Percentiles rank a stretch among this genome's conserved stretches.
phyloP scores from a whole-genome alignment of 2,329 filamentous ascomycete species.

The Scopulariopsis brevicaulis region DNA sequence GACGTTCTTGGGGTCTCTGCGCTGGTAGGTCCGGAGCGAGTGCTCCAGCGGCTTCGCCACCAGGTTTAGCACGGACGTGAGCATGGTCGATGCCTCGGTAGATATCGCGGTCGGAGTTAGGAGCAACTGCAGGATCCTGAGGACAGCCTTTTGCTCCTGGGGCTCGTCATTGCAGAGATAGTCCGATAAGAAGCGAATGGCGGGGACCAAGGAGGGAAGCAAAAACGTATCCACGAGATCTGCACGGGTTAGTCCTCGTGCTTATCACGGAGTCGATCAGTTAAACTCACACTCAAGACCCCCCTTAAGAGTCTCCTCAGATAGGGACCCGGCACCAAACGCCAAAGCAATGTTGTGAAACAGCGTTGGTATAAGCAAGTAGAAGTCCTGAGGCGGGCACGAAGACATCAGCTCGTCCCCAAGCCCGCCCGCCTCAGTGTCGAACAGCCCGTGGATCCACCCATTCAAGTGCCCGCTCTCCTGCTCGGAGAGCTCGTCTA shows the following conservation, averaged over 20 bases:
- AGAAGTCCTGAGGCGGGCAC: slow-evolving; percentile 74
- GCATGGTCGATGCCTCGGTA: slow-evolving; percentile 59
- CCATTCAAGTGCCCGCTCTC: slow-evolving; percentile 56
- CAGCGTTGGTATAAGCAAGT: slow-evolving; percentile 63
- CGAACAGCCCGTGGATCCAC: slow-evolving; percentile 71
- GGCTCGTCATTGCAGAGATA: slow-evolving; percentile 56
- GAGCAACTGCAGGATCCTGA: slow-evolving; percentile 63
- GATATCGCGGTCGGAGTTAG: slow-evolving; percentile 61
- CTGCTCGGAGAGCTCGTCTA: slow-evolving; percentile 50
- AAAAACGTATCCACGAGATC: slow-evolving; percentile 71
- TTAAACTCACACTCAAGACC: slow-evolving; percentile 59
- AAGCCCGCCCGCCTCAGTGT: slow-evolving; percentile 60
- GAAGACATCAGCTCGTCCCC: slow-evolving; percentile 73
- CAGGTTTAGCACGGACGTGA: slow-evolving; percentile 59
- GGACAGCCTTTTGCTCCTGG: slow-evolving; percentile 53
- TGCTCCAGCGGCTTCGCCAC: slow-evolving; percentile 59
- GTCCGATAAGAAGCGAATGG: slow-evolving; percentile 58
- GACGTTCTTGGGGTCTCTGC: slow-evolving; percentile 53
- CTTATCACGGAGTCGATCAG: neutral
- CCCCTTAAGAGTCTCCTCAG: slow-evolving; percentile 58
- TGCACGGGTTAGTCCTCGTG: slow-evolving; percentile 15
- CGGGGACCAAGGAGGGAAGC: slow-evolving; percentile 65
- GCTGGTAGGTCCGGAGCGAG: slow-evolving; percentile 54
- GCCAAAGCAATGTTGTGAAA: slow-evolving; percentile 68
- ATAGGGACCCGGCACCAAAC: slow-evolving; percentile 51